Evolutionary conservation across 441 rosid species (phyloP).

Genomic region (Syzygium malaccense): DNA sequence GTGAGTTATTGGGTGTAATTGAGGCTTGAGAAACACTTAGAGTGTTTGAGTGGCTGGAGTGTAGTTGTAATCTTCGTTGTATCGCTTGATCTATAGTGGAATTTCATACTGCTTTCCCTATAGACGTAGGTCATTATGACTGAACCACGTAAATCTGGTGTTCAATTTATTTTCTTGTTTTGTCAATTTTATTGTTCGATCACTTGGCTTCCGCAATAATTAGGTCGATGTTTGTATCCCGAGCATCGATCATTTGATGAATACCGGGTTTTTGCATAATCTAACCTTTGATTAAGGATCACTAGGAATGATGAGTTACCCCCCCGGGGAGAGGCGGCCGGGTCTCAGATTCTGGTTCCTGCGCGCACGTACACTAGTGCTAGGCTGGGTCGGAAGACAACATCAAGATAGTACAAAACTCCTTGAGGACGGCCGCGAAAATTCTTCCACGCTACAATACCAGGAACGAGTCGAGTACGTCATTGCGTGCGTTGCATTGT

Average conservation of each 20-base stretch:
- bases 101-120: too few relatives aligned
- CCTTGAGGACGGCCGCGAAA: background rate
- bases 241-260: background rate
- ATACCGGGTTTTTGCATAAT: background rate
- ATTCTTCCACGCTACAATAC: background rate
- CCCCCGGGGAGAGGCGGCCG: background rate
- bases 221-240: background rate
- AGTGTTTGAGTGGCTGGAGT: too few relatives aligned
- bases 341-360: background rate
- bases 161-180: too few relatives aligned
- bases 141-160: too few relatives aligned
- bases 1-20: too few relatives aligned
- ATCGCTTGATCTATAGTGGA: too few relatives aligned
- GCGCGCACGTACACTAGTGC: background rate
- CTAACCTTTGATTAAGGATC: background rate
- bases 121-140: too few relatives aligned
- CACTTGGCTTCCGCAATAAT: background rate
- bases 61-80: too few relatives aligned
- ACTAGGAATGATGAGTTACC: background rate
- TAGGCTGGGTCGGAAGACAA: background rate
- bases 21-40: too few relatives aligned
- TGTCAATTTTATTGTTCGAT: too few relatives aligned
- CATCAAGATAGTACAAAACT: background rate
- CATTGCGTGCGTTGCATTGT: background rate
- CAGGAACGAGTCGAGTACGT: background rate